phyloP scores from a whole-genome alignment of 1,284 basidiomycete genomes.

The Trametes pubescens region DNA sequence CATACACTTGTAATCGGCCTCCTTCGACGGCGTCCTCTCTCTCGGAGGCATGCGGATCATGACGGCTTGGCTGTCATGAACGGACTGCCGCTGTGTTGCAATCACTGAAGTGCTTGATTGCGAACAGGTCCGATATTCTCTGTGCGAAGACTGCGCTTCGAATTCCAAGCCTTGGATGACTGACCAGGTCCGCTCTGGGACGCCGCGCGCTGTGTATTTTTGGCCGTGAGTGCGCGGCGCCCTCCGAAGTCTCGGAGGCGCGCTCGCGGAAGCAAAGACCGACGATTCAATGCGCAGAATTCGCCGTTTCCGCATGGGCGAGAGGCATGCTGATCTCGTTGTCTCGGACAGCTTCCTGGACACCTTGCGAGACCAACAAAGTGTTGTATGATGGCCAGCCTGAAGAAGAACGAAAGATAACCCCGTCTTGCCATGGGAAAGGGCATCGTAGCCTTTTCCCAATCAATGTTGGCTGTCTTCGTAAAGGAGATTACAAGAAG shows the following conservation, averaged over 20 bases:
- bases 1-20: constrained; percentile 16
- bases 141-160: not conserved
- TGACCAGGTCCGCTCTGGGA: not conserved
- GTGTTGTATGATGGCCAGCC: too few species aligned
- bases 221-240: constrained; percentile 25
- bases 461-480: too few species aligned
- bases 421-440: too few species aligned
- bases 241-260: not conserved
- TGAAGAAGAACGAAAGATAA: too few species aligned
- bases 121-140: not conserved
- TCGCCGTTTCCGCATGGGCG: too few species aligned
- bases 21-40: not conserved
- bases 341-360: too few species aligned
- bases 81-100: not conserved
- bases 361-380: too few species aligned
- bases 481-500: too few species aligned
- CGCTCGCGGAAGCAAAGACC: not conserved
- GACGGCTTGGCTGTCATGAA: not conserved
- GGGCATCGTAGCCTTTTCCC: too few species aligned
- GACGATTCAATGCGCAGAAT: too few species aligned
- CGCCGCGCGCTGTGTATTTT: constrained; percentile 20
- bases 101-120: not conserved
- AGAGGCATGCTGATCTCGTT: too few species aligned
- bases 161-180: constrained; percentile 1
- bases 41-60: not conserved